These are phyloP conservation scores for Seiridium unicorne DNA, from an alignment of 2,329 filamentous ascomycete species.

Conservation along the genomic window DNA sequence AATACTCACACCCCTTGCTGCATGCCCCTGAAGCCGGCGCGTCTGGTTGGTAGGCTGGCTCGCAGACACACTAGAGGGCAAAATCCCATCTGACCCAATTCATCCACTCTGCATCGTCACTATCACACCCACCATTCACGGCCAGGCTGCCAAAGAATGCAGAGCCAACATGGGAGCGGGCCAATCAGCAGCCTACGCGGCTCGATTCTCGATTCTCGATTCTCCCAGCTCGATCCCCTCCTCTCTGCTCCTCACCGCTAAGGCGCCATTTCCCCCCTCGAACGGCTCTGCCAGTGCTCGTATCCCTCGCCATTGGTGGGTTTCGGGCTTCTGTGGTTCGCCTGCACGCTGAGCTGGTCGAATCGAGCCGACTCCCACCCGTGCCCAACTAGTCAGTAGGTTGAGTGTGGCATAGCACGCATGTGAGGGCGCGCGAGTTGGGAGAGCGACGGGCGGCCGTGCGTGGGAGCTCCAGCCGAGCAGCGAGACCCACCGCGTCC, in stretches of 20 bases:
- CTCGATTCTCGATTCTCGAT: too few relatives aligned
- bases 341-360: neutral
- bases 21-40: neutral
- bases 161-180: neutral
- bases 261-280: neutral
- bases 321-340: neutral
- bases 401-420: too few relatives aligned
- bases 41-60: neutral
- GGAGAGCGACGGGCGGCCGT: too few relatives aligned
- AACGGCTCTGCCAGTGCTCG: neutral
- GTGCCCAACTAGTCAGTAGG: too few relatives aligned
- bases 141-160: neutral
- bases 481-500: too few relatives aligned
- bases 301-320: neutral
- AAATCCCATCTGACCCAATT: neutral
- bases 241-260: neutral
- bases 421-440: neutral
- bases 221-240: neutral
- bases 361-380: too few relatives aligned
- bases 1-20: neutral
- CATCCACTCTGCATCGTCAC: neutral
- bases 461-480: too few relatives aligned
- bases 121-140: neutral
- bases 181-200: neutral
- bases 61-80: neutral